Conservation (phyloP, 164 flowering plant genomes). For the Nymphaea colorata region DNA sequence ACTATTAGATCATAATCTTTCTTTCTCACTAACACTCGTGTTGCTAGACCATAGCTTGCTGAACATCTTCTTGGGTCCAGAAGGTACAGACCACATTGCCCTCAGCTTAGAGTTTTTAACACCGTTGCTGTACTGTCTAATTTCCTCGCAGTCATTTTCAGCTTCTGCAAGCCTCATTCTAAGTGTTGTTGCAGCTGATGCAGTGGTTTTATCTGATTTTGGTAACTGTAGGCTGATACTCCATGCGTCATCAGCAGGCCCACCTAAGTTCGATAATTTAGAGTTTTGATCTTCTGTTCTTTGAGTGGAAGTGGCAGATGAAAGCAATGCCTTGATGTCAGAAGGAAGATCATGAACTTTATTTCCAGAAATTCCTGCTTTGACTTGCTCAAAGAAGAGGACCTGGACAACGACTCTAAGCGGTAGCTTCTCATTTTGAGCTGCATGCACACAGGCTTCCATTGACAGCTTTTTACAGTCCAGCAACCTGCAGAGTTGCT, state of each 20-base stretch:
- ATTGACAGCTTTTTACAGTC: constrained; percentile 95
- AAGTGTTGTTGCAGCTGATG: constrained; percentile 38
- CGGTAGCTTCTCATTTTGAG: constrained; percentile 88
- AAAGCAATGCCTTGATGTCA: constrained; percentile 62
- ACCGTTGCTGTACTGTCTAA: constrained; percentile 19
- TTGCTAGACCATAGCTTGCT: constrained; percentile 70
- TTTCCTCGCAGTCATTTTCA: constrained; percentile 41
- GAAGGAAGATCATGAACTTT: constrained; percentile 55
- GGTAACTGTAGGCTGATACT: constrained; percentile 71
- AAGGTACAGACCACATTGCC: constrained; percentile 44
- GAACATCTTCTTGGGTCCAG: constrained; percentile 65
- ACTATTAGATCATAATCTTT: constrained; percentile 3
- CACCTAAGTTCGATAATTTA: constrained; percentile 21
- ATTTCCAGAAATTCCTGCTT: constrained; percentile 45
- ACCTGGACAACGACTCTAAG: constrained; percentile 93
- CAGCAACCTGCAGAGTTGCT: constrained; percentile 59
- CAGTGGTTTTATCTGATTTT: constrained; percentile 17
- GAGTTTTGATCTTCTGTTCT: constrained; percentile 32
- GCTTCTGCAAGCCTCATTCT: constrained; percentile 74
- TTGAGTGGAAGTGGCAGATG: constrained; percentile 16
- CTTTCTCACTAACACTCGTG: constrained; percentile 50
- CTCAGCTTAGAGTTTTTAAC: constrained; percentile 38
- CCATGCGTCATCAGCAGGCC: constrained; percentile 27
- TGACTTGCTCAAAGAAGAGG: constrained; percentile 85
- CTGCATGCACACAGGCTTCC: constrained; percentile 91